A percentile compares a stretch with the other conserved stretches of the same genome.
phyloP scores from a whole-genome alignment of 768 basidiomycete genomes.

The Holtermannia corniformis region DNA sequence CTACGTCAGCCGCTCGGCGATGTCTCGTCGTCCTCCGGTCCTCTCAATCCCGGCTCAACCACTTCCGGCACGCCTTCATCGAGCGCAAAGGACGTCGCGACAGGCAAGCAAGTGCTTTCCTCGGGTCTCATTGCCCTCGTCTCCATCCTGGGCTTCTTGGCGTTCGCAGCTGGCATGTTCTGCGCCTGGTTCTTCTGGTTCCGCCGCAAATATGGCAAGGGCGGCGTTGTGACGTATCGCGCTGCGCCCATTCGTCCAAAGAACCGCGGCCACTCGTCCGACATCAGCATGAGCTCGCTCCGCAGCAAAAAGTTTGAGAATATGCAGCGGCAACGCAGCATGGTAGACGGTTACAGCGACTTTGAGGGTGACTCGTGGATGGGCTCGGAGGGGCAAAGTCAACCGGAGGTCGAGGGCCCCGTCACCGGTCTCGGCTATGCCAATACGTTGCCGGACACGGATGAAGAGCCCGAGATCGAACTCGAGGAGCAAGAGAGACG shows the following conservation, averaged over 20 bases:
- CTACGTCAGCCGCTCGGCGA: constrained; percentile 22
- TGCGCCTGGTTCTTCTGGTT: constrained; percentile 42
- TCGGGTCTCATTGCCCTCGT: constrained; percentile 29
- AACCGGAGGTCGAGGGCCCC: background rate
- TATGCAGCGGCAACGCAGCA: constrained; percentile 33
- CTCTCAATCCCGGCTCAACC: constrained; percentile 1
- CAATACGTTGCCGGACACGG: constrained; percentile 24
- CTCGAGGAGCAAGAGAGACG: constrained; percentile 12
- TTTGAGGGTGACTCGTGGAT: constrained; percentile 38
- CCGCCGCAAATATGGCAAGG: constrained; percentile 27
- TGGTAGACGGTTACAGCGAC: constrained; percentile 37
- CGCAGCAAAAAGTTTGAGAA: constrained; percentile 28
- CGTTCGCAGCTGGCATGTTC: constrained; percentile 32
- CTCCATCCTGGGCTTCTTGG: constrained; percentile 33
- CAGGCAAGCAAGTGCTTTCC: constrained; percentile 15
- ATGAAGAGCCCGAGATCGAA: constrained; percentile 22
- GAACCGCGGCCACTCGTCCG: constrained; percentile 8
- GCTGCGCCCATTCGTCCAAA: constrained; percentile 3
- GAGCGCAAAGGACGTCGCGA: background rate
- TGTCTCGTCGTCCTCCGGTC: background rate
- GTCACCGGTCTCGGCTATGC: constrained; percentile 24
- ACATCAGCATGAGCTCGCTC: constrained; percentile 10
- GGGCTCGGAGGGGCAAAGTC: background rate
- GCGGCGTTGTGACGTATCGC: constrained; percentile 17
- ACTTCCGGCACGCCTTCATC: background rate